Conservation (phyloP, 768 basidiomycete species). For the Boletus rubroflammeus region DNA sequence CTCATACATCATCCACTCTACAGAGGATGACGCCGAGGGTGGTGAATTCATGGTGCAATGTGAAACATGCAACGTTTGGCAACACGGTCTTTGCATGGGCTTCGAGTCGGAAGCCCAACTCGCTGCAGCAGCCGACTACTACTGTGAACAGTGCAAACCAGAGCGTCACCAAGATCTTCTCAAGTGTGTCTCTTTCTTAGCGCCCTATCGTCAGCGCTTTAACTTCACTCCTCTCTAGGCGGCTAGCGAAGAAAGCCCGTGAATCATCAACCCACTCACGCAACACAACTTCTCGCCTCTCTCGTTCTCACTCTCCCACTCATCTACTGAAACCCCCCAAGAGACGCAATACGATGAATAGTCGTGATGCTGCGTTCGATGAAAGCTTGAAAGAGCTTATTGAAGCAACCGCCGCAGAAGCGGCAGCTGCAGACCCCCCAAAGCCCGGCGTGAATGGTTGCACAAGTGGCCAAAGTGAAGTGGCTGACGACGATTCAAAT, state of each 20-base stretch:
- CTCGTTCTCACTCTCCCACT: conserved; percentile 72
- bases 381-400: conserved; percentile 79
- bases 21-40: conserved; percentile 75
- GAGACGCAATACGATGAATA: conserved; percentile 96
- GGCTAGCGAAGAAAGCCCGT: conserved; percentile 57
- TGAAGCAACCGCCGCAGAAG: conserved; percentile 70
- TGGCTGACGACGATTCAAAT: conserved; percentile 48
- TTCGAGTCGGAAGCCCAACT: conserved; percentile 74
- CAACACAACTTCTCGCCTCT: conserved; percentile 57
- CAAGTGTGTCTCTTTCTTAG: conserved; percentile 50
- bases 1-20: conserved; percentile 31
- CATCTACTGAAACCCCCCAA: conserved; percentile 67
- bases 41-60: conserved; percentile 98
- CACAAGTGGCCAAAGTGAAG: conserved; percentile 38
- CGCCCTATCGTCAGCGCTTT: conserved; percentile 17
- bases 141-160: conserved; percentile 90
- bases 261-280: conserved; percentile 65
- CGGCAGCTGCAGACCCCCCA: conserved; percentile 48
- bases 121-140: conserved; percentile 80
- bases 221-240: conserved; percentile 39
- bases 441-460: conserved; percentile 35
- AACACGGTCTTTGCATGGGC: conserved; percentile 96
- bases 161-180: conserved; percentile 79
- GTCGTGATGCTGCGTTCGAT: conserved; percentile 90
- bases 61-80: conserved; percentile 96